These are phyloP conservation scores for Vicia villosa DNA, from an alignment of 306 rosid species.

Conservation along the genomic window DNA sequence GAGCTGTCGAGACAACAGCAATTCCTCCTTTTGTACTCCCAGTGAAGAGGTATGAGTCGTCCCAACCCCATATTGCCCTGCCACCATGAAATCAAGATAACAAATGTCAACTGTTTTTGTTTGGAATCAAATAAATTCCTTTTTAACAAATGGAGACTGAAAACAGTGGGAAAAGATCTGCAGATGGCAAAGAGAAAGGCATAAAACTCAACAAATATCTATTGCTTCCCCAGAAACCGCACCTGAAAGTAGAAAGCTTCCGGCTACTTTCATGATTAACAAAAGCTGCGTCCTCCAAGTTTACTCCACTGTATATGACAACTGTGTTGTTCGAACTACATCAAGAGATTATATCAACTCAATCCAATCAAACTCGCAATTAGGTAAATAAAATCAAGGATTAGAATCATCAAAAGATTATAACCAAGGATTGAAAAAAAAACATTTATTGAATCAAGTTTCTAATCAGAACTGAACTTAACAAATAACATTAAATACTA, in stretches of 20 bases:
- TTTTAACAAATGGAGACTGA: not conserved
- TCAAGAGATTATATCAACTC: slow-evolving; percentile 21
- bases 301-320: slow-evolving; percentile 63
- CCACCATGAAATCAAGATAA: slow-evolving; percentile 34
- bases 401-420: not conserved
- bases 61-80: slow-evolving; percentile 99
- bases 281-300: slow-evolving; percentile 51
- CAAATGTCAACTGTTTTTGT: slow-evolving; percentile 22
- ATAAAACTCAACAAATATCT: not conserved
- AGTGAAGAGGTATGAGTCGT: slow-evolving; percentile 63
- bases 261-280: slow-evolving; percentile 52
- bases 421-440: not conserved
- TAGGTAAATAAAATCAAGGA: not conserved
- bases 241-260: slow-evolving; percentile 73
- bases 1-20: slow-evolving; percentile 59
- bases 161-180: slow-evolving; percentile 1
- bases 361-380: slow-evolving; percentile 19
- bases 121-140: slow-evolving; percentile 1
- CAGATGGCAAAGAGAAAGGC: not conserved
- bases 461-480: not conserved
- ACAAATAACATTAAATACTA: not conserved
- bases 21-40: slow-evolving; percentile 81
- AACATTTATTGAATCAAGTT: not conserved
- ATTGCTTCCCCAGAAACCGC: slow-evolving; percentile 32
- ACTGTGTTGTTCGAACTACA: slow-evolving; percentile 64